Evolutionary conservation across 352 stramenopile species (phyloP).

Genomic region (Globisporangium parvum): DNA sequence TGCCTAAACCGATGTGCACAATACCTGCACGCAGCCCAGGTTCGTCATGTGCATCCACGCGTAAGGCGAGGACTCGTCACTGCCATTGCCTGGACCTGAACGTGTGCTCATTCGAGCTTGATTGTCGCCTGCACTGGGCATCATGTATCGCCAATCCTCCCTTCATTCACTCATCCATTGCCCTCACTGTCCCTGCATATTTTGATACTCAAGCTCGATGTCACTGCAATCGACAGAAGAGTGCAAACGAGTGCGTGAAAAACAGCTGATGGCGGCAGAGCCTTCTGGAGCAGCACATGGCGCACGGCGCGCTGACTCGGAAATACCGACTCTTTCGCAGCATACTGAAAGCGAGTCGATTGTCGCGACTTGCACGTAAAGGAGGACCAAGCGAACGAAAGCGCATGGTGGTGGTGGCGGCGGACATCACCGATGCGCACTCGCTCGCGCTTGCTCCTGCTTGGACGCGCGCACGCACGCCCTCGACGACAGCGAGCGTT

Average conservation of each 20-base stretch:
- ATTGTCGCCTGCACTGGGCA: too few species aligned
- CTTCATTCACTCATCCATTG: too few species aligned
- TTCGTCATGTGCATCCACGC: too few species aligned
- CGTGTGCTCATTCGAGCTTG: too few species aligned
- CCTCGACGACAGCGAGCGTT: too few species aligned
- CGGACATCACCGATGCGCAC: background rate
- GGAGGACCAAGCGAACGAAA: background rate
- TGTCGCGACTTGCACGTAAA: background rate
- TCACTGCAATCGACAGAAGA: background rate
- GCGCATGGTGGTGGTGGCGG: too few species aligned
- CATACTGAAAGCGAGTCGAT: conserved; percentile 11
- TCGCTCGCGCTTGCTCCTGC: background rate
- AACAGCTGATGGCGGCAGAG: conserved; percentile 12
- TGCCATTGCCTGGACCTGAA: too few species aligned
- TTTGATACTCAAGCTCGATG: too few species aligned
- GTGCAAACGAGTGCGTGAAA: background rate
- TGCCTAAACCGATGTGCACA: background rate
- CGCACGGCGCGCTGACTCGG: conserved; percentile 11
- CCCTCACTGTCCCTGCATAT: too few species aligned
- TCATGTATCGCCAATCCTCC: too few species aligned
- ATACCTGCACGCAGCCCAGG: background rate
- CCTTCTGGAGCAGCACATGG: conserved; percentile 5
- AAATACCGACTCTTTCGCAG: conserved; percentile 10
- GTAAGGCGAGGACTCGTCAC: too few species aligned
- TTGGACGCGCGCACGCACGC: too few species aligned